These are phyloP conservation scores for Coniochaeta sp. DNA, from an alignment of 2,329 filamentous ascomycete species.

Conservation along the genomic window DNA sequence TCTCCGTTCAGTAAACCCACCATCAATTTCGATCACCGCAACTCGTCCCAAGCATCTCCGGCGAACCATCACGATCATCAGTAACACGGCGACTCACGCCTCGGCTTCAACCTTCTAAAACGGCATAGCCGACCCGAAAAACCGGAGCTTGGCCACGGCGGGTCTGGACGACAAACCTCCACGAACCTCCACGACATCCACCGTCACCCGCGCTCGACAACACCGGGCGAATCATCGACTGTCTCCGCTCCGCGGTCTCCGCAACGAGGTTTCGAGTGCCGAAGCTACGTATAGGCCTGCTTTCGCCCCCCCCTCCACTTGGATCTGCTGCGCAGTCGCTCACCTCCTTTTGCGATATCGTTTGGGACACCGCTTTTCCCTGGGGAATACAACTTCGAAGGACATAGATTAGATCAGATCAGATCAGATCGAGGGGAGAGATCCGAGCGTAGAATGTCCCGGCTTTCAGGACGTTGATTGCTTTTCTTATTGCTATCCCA, in stretches of 20 bases:
- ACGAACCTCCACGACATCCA: background rate
- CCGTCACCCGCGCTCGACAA: background rate
- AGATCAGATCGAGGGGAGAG: background rate
- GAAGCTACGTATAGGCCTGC: background rate
- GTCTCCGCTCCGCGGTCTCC: background rate
- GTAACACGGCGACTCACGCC: background rate
- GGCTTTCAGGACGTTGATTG: background rate
- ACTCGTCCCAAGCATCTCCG: background rate
- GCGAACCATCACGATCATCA: background rate
- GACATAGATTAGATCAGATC: too few relatives aligned
- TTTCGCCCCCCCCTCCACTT: background rate
- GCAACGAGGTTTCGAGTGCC: background rate
- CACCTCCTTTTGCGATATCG: background rate
- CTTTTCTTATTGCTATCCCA: background rate
- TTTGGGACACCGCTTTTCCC: background rate
- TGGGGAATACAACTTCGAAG: background rate
- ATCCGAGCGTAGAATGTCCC: background rate
- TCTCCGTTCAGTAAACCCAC: background rate
- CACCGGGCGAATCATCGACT: background rate
- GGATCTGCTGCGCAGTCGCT: background rate
- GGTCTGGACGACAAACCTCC: background rate
- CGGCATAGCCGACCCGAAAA: background rate
- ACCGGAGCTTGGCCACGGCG: background rate
- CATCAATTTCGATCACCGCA: background rate
- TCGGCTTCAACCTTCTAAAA: background rate